Conservation (phyloP, 2,329 filamentous ascomycete species). For the Juglanconis oblonga region DNA sequence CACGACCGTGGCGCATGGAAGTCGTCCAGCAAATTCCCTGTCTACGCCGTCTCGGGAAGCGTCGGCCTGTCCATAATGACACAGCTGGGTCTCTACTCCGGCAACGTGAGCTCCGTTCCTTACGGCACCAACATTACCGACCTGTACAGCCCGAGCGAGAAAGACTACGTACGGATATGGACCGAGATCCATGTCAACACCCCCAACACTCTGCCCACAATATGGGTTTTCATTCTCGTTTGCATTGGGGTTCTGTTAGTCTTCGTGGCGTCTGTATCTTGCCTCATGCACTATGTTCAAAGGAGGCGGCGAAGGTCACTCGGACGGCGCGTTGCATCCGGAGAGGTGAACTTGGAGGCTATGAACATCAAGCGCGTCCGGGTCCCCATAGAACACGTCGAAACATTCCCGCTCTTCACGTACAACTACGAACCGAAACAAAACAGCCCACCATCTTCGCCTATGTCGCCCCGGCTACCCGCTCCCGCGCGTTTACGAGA, state of each 20-base stretch:
- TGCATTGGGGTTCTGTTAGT: slow-evolving; percentile 69
- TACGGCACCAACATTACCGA: slow-evolving; percentile 54
- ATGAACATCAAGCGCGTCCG: slow-evolving; percentile 80
- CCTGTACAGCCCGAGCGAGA: slow-evolving; percentile 52
- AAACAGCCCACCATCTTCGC: slow-evolving; percentile 34
- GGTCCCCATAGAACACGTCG: slow-evolving; percentile 69
- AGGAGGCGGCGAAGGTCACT: slow-evolving; percentile 66
- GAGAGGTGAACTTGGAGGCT: slow-evolving; percentile 82
- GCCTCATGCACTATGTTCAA: slow-evolving; percentile 76
- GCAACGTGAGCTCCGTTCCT: slow-evolving; percentile 63
- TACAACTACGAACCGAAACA: slow-evolving; percentile 60
- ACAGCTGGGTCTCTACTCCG: slow-evolving; percentile 73
- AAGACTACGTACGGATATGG: slow-evolving; percentile 60
- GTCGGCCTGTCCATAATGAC: slow-evolving; percentile 66
- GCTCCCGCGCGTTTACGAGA: slow-evolving; percentile 4
- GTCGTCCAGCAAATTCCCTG: slow-evolving; percentile 66
- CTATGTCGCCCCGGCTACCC: slow-evolving; percentile 29
- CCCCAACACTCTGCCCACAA: slow-evolving; percentile 56
- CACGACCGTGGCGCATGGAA: slow-evolving; percentile 71
- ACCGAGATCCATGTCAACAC: slow-evolving; percentile 49
- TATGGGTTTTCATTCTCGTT: slow-evolving; percentile 77
- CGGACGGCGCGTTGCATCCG: slow-evolving; percentile 66
- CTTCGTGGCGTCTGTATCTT: slow-evolving; percentile 65
- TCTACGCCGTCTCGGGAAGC: slow-evolving; percentile 74
- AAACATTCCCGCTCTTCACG: slow-evolving; percentile 73